Evolutionary conservation across 352 stramenopile genomes (phyloP).

Genomic region (Globisporangium megalacanthum): DNA sequence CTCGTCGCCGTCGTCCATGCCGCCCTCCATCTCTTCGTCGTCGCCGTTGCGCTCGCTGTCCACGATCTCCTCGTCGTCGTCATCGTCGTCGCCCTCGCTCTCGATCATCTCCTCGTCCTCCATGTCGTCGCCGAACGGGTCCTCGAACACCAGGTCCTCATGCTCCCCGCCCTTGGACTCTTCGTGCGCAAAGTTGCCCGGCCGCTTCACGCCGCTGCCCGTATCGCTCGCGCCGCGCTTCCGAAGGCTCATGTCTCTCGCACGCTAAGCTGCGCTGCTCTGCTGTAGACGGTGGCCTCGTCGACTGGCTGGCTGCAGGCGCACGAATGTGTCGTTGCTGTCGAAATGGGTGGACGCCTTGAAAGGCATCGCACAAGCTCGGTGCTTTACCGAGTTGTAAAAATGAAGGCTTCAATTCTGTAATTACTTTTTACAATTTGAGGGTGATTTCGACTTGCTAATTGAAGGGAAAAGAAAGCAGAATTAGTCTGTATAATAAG

Average conservation of each 20-base stretch:
- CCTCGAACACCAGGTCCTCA: slow-evolving; percentile 82
- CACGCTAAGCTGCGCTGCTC: too few relatives aligned
- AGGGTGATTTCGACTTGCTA: too few relatives aligned
- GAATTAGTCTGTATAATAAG: too few relatives aligned
- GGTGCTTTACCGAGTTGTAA: too few relatives aligned
- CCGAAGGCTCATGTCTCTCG: slow-evolving; percentile 48
- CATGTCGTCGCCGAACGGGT: slow-evolving; percentile 86
- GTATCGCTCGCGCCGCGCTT: slow-evolving; percentile 58
- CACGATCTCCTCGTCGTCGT: slow-evolving; percentile 63
- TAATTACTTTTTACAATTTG: too few relatives aligned
- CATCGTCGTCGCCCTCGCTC: slow-evolving; percentile 61
- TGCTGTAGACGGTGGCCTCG: too few relatives aligned
- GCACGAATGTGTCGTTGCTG: too few relatives aligned
- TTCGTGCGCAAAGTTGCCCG: slow-evolving; percentile 23
- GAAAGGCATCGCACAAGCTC: too few relatives aligned
- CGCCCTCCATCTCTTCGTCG: slow-evolving; percentile 46
- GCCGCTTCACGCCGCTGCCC: slow-evolving; percentile 47
- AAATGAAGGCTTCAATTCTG: too few relatives aligned
- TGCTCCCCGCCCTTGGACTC: slow-evolving; percentile 32
- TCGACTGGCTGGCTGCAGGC: too few relatives aligned
- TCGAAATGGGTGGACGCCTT: too few relatives aligned
- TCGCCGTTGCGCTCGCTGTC: slow-evolving; percentile 36
- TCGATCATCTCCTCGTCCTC: slow-evolving; percentile 90
- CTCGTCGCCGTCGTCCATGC: slow-evolving; percentile 63
- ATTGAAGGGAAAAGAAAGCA: too few relatives aligned